These are phyloP conservation scores for Phlebiopsis flavidoalba DNA, from an alignment of 768 basidiomycete genomes.

Conservation along the genomic window DNA sequence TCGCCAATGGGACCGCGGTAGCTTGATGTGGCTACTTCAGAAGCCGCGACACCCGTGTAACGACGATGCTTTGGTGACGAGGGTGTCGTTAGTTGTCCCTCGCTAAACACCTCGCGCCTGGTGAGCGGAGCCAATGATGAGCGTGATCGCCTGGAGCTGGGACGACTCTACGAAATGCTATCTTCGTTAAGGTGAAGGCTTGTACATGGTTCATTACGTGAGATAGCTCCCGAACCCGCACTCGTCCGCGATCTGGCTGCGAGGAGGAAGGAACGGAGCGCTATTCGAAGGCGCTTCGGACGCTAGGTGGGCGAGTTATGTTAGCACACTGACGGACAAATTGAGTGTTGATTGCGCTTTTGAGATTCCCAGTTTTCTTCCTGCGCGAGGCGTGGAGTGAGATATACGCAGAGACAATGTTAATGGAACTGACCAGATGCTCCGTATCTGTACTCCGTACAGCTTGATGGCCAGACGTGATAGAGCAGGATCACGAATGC, in stretches of 20 bases:
- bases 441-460: conserved; percentile 80
- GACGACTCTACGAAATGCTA: conserved; percentile 90
- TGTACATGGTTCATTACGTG: conserved; percentile 97
- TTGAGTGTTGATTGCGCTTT: conserved; percentile 89
- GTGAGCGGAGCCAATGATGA: conserved; percentile 90
- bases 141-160: conserved; percentile 97
- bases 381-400: conserved; percentile 29
- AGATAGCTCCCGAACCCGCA: conserved; percentile 95
- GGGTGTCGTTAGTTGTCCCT: conserved; percentile 95
- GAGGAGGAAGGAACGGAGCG: conserved; percentile 91
- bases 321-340: conserved; percentile 92
- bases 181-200: conserved; percentile 97
- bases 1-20: conserved; percentile 88
- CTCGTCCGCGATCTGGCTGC: conserved; percentile 95
- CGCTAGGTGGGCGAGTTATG: conserved; percentile 87
- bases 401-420: neutral
- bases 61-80: conserved; percentile 99
- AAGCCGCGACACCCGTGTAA: conserved; percentile 91
- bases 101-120: conserved; percentile 85
- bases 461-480: conserved; percentile 91
- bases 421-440: conserved; percentile 44
- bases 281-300: conserved; percentile 90
- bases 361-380: conserved; percentile 82
- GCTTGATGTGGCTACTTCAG: conserved; percentile 99
- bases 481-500: conserved; percentile 98